Percentiles rank a stretch among this genome's conserved stretches.
phyloP scores from a whole-genome alignment of 192 early-diverging fungal species.

The Rhizoclosmatium sp. region DNA sequence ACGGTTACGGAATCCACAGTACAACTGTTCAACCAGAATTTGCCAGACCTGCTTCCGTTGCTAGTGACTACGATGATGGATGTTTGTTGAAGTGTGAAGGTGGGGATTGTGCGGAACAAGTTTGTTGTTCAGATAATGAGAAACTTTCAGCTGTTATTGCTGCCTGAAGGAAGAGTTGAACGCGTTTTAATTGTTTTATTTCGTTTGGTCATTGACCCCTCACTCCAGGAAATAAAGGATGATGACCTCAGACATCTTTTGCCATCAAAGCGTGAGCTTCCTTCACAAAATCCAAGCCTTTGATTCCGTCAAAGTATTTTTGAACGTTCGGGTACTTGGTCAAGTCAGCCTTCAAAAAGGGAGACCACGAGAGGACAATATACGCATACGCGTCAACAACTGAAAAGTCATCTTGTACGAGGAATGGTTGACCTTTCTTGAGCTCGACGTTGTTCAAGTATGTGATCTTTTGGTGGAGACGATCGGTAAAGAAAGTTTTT shows the following conservation, averaged over 20 bases:
- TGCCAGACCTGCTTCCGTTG: background rate
- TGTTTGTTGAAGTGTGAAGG: slow-evolving; percentile 28
- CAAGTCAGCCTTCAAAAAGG: slow-evolving; percentile 36
- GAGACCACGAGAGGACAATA: slow-evolving; percentile 28
- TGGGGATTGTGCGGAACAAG: slow-evolving; percentile 14
- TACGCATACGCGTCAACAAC: slow-evolving; percentile 40
- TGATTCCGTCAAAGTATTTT: slow-evolving; percentile 35
- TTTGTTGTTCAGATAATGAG: slow-evolving; percentile 9
- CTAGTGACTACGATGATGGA: background rate
- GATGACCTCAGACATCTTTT: background rate
- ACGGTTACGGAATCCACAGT: slow-evolving; percentile 80
- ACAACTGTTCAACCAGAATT: slow-evolving; percentile 44
- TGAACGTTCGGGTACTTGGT: slow-evolving; percentile 38
- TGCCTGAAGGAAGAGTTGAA: too few relatives aligned
- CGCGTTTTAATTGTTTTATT: too few relatives aligned
- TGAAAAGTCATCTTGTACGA: slow-evolving; percentile 42
- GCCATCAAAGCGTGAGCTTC: slow-evolving; percentile 40
- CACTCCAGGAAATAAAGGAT: too few relatives aligned
- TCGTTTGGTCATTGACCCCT: too few relatives aligned
- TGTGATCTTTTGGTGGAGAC: background rate
- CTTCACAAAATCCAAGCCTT: slow-evolving; percentile 43
- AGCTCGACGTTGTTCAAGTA: slow-evolving; percentile 46
- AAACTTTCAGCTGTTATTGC: too few relatives aligned
- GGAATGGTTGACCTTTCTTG: slow-evolving; percentile 34
- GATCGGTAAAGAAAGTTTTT: slow-evolving; percentile 19